These are phyloP conservation scores for Metschnikowia lachancei DNA, from an alignment of 805 yeast species.

Conservation along the genomic window DNA sequence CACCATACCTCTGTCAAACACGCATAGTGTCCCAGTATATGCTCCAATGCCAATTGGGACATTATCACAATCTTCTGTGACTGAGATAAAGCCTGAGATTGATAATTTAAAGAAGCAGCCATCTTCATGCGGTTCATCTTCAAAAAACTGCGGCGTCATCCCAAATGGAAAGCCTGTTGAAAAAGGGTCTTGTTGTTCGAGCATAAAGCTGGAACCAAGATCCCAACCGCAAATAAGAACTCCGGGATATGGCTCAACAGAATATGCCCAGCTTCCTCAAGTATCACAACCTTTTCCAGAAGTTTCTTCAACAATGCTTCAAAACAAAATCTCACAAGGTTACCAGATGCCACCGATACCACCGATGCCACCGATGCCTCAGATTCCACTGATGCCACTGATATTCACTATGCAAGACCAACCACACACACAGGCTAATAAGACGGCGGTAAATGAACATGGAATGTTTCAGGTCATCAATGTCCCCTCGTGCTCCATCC, in stretches of 20 bases:
- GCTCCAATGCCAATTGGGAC: not conserved
- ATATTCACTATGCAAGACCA: not conserved
- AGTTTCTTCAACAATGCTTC: not conserved
- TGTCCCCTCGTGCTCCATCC: conserved; percentile 35
- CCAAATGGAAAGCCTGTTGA: not conserved
- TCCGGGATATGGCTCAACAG: not conserved
- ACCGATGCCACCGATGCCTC: too few relatives aligned
- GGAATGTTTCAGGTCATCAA: conserved; percentile 25
- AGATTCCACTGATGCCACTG: too few relatives aligned
- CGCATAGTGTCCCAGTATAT: not conserved
- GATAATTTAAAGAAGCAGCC: not conserved
- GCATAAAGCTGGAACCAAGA: not conserved
- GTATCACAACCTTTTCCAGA: not conserved
- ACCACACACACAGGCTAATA: not conserved
- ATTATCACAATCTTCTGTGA: too few relatives aligned
- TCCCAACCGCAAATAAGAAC: not conserved
- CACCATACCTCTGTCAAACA: not conserved
- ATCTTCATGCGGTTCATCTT: not conserved
- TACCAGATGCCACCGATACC: not conserved
- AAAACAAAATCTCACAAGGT: conserved; percentile 4
- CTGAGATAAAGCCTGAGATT: not conserved
- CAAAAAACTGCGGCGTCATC: not conserved
- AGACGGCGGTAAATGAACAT: not conserved
- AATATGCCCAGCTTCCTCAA: not conserved
- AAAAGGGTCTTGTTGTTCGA: not conserved